Evolutionary conservation across 305 asterid species (phyloP), one percentile per base, ranked within the genome.

Genomic region (Caryopteris hybrid): DNA sequence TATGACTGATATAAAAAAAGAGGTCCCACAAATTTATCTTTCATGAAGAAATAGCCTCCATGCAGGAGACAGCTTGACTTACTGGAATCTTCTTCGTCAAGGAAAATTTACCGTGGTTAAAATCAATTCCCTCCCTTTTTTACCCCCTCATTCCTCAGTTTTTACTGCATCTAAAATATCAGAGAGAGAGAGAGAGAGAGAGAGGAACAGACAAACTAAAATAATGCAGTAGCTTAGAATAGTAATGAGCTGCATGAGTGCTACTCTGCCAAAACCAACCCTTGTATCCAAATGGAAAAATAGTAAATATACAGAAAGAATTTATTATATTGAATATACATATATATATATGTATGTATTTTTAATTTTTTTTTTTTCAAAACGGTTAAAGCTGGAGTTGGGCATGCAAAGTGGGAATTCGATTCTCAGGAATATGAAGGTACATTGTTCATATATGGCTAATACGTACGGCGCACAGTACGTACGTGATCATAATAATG

Each of bases 41-140:
- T 41, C 41, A 42, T 53, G 50, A 34, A 65, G 3, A 73, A 54
- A 68, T 76, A 79, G 86, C 86, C 80, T 75, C 90, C 90, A 67
- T 78, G 84, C 86, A 80, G 81, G 86, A 77, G 89, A 83, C 95
- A 87, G 76, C 91, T 76, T 76, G 63, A 74, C 84, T 74, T 64
- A 54, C 69, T 33, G 64, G 18, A 64, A 61, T 76, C 68, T 76
- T 80, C 73, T 46, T 57, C 77, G 46, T 60, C 65, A 25, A 31
- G 18, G 10, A 6, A 71, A 50, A 50, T 78, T 67, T 23, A 67
- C 76, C 61, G 31, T 23, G 23, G 11, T 20, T 1, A 8, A 16
- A 67, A 17, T 4, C 3, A 20, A 18, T 12, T 21, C 29, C 23
- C 5, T 14, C 11, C 1, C 3, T 2, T 42, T 46, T 45, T 55